A percentile compares a stretch with the other conserved stretches of the same genome.
Evolutionary conservation across 331 rosid genomes (phyloP).

Genomic region (Malus hybrid): DNA sequence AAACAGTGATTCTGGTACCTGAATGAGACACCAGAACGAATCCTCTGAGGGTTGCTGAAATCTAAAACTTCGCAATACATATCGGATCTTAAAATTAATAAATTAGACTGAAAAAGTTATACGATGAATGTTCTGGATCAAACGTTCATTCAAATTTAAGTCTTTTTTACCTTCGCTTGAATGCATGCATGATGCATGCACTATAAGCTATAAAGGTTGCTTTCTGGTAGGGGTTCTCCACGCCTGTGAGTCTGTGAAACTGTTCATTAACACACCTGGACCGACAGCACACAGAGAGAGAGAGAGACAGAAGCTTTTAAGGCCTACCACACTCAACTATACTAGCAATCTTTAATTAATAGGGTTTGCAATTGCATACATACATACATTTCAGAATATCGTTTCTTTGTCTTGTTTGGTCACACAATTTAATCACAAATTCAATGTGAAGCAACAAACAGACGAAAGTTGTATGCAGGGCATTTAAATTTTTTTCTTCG

Average conservation of each 20-base stretch:
- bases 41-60: neutral
- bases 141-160: neutral
- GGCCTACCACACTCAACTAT: too few species aligned
- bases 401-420: constrained; percentile 47
- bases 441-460: constrained; percentile 30
- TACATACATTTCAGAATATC: constrained; percentile 20
- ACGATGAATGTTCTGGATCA: neutral
- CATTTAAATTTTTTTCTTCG: neutral
- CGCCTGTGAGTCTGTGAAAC: neutral
- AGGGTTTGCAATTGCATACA: neutral
- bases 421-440: constrained; percentile 13
- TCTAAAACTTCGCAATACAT: neutral
- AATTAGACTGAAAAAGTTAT: neutral
- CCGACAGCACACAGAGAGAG: neutral
- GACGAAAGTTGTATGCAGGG: constrained; percentile 25
- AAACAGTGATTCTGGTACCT: neutral
- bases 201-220: constrained; percentile 14
- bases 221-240: constrained; percentile 14
- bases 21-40: neutral
- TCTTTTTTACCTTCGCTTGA: neutral
- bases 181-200: neutral
- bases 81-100: neutral
- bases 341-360: neutral
- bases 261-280: neutral
- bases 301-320: neutral